These are phyloP conservation scores for Penicillium sp. DNA, from an alignment of 2,329 filamentous ascomycete species.

Conservation along the genomic window DNA sequence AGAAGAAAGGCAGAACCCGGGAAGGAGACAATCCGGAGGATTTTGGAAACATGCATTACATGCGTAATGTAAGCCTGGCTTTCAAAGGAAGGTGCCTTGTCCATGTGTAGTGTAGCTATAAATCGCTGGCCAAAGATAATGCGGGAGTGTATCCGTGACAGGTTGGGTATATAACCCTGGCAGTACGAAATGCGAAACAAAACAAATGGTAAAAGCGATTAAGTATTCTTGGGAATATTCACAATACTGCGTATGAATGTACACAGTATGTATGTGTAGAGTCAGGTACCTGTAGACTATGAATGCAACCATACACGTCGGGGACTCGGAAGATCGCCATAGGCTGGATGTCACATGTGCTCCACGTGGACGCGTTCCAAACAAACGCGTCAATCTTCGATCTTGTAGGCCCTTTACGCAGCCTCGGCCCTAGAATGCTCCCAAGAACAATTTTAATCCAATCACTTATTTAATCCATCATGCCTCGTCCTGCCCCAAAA, in stretches of 20 bases:
- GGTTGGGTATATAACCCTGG: not conserved
- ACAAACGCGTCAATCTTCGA: conserved; percentile 12
- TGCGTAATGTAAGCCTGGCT: not conserved
- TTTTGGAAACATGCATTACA: not conserved
- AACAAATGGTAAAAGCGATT: not conserved
- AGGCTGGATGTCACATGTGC: conserved; percentile 5
- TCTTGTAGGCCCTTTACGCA: not conserved
- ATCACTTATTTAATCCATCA: not conserved
- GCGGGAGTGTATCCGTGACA: conserved; percentile 2
- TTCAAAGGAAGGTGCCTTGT: not conserved
- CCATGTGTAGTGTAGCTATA: conserved; percentile 2
- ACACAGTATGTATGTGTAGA: not conserved
- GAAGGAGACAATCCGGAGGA: not conserved
- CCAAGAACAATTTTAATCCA: too few relatives aligned
- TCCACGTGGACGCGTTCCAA: conserved; percentile 21
- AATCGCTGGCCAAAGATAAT: not conserved
- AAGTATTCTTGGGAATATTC: not conserved
- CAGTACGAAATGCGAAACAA: not conserved
- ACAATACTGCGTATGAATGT: not conserved
- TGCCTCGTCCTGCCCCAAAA: conserved; percentile 26
- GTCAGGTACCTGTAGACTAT: not conserved
- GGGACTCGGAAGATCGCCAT: not conserved
- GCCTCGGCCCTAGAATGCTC: not conserved
- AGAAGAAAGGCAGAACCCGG: not conserved
- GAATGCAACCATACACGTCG: not conserved